A percentile compares a stretch with the other conserved stretches of the same genome.
phyloP scores from a whole-genome alignment of 2,329 filamentous ascomycete genomes.

The Bipolaris victoriae region DNA sequence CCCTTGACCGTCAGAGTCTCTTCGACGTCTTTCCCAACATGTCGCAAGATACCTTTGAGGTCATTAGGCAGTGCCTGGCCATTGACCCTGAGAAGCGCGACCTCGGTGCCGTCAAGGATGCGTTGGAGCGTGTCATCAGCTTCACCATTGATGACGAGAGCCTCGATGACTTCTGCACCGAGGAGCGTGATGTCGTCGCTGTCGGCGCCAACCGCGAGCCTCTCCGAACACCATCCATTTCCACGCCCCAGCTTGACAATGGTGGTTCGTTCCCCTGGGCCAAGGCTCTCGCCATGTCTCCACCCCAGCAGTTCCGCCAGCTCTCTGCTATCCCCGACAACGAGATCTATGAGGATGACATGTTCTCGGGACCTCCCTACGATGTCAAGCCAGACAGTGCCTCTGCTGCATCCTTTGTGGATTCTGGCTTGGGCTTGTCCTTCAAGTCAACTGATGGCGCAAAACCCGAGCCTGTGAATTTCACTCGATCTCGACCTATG shows the following conservation, averaged over 20 bases:
- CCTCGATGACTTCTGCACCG: constrained; percentile 90
- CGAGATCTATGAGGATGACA: constrained; percentile 79
- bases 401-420: constrained; percentile 81
- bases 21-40: constrained; percentile 99
- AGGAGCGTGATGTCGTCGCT: constrained; percentile 75
- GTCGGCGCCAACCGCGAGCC: constrained; percentile 90
- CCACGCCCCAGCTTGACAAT: constrained; percentile 79
- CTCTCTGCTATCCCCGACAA: constrained; percentile 84
- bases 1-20: constrained; percentile 88
- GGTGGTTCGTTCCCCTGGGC: constrained; percentile 91
- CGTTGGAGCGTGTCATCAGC: constrained; percentile 78
- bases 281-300: constrained; percentile 80
- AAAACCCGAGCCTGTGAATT: constrained; percentile 53
- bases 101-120: constrained; percentile 75
- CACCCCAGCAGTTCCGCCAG: constrained; percentile 74
- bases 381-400: constrained; percentile 77
- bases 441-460: constrained; percentile 70
- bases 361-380: constrained; percentile 83
- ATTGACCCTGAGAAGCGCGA: constrained; percentile 90
- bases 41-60: constrained; percentile 97
- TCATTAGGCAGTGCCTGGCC: constrained; percentile 88
- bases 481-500: constrained; percentile 70
- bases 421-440: constrained; percentile 81
- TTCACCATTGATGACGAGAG: constrained; percentile 94
- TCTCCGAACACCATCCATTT: constrained; percentile 91